Conservation (phyloP, 139 green algal genomes). For the Haematococcus sp. region DNA sequence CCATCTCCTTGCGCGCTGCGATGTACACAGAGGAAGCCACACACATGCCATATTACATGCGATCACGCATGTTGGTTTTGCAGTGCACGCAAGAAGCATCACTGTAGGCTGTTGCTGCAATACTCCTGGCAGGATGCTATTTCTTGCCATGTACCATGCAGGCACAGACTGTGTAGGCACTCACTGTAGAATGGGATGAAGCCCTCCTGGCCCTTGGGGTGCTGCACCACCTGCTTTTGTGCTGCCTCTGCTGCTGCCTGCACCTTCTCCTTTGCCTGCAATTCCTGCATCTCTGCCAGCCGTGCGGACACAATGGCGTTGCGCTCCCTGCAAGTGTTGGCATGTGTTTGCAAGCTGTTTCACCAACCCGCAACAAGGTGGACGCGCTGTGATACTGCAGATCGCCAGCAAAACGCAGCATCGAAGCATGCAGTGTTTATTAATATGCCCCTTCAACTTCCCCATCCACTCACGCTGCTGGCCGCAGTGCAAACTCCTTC, state of each 20-base stretch:
- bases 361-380: no score
- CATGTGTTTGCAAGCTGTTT: no score
- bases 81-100: no score
- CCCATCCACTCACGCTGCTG: constrained; percentile 9
- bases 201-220: constrained; percentile 1
- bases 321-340: constrained; percentile 15
- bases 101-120: no score
- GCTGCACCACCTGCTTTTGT: not conserved
- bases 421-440: not conserved
- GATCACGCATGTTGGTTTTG: no score
- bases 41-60: no score
- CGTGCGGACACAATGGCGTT: constrained; percentile 3
- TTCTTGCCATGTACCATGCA: not conserved
- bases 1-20: constrained; percentile 43
- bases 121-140: no score
- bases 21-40: not conserved
- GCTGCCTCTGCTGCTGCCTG: constrained; percentile 9
- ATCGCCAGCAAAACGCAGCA: no score
- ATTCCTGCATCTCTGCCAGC: not conserved
- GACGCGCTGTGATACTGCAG: no score
- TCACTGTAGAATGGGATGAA: constrained; percentile 43
- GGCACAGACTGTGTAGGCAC: constrained; percentile 5
- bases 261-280: not conserved
- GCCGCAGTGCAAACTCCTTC: constrained; percentile 24
- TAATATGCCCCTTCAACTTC: not conserved